Conservation (phyloP, 1,284 basidiomycete genomes). For the Lignosus rhinocerotis region DNA sequence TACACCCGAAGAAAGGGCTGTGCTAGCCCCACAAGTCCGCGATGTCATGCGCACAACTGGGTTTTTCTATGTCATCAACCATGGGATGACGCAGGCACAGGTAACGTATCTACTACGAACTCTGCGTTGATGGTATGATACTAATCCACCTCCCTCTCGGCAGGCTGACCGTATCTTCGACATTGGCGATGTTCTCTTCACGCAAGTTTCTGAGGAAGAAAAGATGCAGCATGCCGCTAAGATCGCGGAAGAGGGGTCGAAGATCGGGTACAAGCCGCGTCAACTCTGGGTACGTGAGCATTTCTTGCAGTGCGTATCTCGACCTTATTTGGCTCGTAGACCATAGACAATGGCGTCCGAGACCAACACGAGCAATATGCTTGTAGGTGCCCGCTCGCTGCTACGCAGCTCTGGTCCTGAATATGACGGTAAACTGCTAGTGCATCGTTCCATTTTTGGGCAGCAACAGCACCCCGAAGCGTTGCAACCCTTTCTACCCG, state of each 20-base stretch:
- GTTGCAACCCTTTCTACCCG: conserved; percentile 40
- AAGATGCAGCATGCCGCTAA: conserved; percentile 49
- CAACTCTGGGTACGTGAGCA: conserved; percentile 49
- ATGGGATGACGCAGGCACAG: conserved; percentile 50
- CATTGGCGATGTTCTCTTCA: conserved; percentile 62
- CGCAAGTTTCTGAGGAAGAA: conserved; percentile 53
- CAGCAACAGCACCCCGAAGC: conserved; percentile 33
- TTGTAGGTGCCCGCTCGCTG: conserved; percentile 35
- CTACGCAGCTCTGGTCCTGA: background rate
- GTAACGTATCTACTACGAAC: conserved; percentile 28
- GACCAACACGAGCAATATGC: conserved; percentile 64
- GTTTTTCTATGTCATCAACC: conserved; percentile 67
- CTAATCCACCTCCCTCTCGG: background rate
- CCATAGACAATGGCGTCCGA: conserved; percentile 53
- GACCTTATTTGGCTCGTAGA: background rate
- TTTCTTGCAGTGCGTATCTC: too few species aligned
- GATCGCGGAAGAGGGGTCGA: conserved; percentile 52
- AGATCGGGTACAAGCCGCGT: conserved; percentile 59
- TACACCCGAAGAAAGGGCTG: conserved; percentile 44
- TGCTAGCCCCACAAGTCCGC: conserved; percentile 49
- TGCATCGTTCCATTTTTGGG: conserved; percentile 38
- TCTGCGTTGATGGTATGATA: background rate
- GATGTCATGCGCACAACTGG: conserved; percentile 61
- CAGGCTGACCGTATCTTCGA: conserved; percentile 53
- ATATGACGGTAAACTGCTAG: conserved; percentile 20